Evolutionary conservation across 2,329 filamentous ascomycete genomes (phyloP), one percentile per base, ranked within the genome.

Genomic region (Trichoderma cornu-damae): DNA sequence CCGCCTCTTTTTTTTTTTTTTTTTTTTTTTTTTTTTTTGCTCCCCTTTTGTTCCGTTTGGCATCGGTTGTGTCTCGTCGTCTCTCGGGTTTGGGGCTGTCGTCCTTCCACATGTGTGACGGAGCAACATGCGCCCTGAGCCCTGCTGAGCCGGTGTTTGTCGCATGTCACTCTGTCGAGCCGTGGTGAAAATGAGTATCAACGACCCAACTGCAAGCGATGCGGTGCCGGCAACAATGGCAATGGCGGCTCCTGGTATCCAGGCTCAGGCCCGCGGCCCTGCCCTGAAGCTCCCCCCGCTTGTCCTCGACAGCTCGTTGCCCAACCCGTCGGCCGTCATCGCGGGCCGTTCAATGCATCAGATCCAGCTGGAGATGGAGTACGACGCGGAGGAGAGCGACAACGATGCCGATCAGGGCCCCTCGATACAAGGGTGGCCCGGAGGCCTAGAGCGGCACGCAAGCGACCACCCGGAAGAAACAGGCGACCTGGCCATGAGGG

Each of bases 331-430:
- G 9, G 34, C 52, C 9, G 43, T 48, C 35, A 53, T 59, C 16
- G 48, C 44, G 9, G 49, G 50, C 14, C 59, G 61, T 24, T 60
- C 62, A 2, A 61, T 64, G 62, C 63, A 64, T 49, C 63, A 64
- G 37, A 62, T 64, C 24, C 63, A 64, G 52, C 60, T 64, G 3
- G 63, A 64, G 42, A 58, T 62, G 60, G 61, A 64, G 43, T 62
- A 63, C 42, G 61, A 62, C 30, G 61, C 56, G 4, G 62, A 63
- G 48, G 63, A 64, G 55, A 61, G 60, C 58, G 61, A 63, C 35
- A 59, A 57, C 26, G 61, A 62, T 32, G 47, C 52, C 43, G 50
- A 60, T 20, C 43, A 54, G n/a, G 58, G 60, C n/a, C 54, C 58
- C 9, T 42, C 48, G 30, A 57, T 59, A 30, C 58, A 59, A 44